These are phyloP conservation scores for Ceratobasidium sp. DNA, from an alignment of 1,284 basidiomycete genomes.

Conservation along the genomic window DNA sequence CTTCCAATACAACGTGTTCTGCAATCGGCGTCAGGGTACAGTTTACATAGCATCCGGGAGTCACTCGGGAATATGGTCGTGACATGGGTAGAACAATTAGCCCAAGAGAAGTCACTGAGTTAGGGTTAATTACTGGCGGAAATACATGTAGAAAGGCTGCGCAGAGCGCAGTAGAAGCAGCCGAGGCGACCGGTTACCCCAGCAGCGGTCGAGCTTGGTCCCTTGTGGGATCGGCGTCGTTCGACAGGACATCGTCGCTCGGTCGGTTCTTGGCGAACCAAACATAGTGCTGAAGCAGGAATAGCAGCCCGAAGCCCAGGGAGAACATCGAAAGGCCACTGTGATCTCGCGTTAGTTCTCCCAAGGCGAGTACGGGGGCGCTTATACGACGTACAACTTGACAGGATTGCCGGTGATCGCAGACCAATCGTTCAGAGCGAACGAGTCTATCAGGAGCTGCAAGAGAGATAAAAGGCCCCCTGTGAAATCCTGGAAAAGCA, in stretches of 20 bases:
- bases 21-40: conserved; percentile 20
- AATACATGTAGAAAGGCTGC: neutral
- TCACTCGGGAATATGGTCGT: neutral
- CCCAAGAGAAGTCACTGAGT: neutral
- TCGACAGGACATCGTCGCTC: conserved; percentile 2
- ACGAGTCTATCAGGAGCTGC: conserved; percentile 46
- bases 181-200: neutral
- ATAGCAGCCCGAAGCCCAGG: conserved; percentile 52
- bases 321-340: conserved; percentile 52
- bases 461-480: conserved; percentile 51
- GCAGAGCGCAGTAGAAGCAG: neutral
- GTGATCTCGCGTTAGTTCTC: neutral
- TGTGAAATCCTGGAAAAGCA: conserved; percentile 47
- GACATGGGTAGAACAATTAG: conserved; percentile 2
- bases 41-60: conserved; percentile 5
- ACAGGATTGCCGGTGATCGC: conserved; percentile 47
- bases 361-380: neutral
- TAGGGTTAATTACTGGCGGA: neutral
- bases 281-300: conserved; percentile 54
- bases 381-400: conserved; percentile 46
- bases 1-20: conserved; percentile 20
- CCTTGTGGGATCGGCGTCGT: conserved; percentile 3
- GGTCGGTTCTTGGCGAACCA: conserved; percentile 47
- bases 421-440: conserved; percentile 45
- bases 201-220: conserved; percentile 29